These are phyloP conservation scores for Kluyveromyces dobzhanskii DNA, from an alignment of 805 yeast genomes.

Conservation along the genomic window DNA sequence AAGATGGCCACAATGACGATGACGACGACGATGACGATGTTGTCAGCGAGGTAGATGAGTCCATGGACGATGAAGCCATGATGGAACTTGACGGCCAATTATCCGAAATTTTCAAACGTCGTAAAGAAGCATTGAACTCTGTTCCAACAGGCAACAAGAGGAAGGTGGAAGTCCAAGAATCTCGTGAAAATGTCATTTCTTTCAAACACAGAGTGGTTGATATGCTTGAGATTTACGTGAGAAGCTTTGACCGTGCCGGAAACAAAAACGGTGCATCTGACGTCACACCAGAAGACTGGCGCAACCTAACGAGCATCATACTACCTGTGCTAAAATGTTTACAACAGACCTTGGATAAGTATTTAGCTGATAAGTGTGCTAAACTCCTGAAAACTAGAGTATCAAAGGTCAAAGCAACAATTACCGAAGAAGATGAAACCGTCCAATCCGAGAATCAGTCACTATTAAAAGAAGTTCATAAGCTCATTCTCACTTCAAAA, in stretches of 20 bases:
- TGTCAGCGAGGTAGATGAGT: conserved; percentile 58
- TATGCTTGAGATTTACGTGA: conserved; percentile 56
- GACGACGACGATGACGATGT: conserved; percentile 43
- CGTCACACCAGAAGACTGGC: conserved; percentile 11
- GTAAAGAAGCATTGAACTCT: conserved; percentile 55
- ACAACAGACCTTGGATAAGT: conserved; percentile 57
- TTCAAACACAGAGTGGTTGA: conserved; percentile 77
- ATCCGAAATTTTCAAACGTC: conserved; percentile 74
- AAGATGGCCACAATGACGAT: conserved; percentile 33
- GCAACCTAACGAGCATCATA: conserved; percentile 36
- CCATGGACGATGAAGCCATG: conserved; percentile 96
- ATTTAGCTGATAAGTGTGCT: conserved; percentile 67
- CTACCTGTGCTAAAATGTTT: conserved; percentile 54
- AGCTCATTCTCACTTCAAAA: conserved; percentile 28
- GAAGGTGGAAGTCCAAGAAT: conserved; percentile 66
- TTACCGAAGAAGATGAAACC: background rate
- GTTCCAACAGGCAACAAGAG: conserved; percentile 55
- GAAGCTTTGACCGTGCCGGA: conserved; percentile 31
- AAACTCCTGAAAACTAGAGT: conserved; percentile 56
- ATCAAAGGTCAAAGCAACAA: conserved; percentile 37
- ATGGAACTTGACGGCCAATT: conserved; percentile 84
- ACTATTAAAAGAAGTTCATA: conserved; percentile 36
- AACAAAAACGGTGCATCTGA: conserved; percentile 1
- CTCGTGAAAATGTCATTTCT: conserved; percentile 68
- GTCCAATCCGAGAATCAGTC: conserved; percentile 9